Percentiles rank a stretch among this genome's conserved stretches.
These are phyloP conservation scores for Solanum hybrid DNA, from an alignment of 305 asterid species.

Conservation along the genomic window DNA sequence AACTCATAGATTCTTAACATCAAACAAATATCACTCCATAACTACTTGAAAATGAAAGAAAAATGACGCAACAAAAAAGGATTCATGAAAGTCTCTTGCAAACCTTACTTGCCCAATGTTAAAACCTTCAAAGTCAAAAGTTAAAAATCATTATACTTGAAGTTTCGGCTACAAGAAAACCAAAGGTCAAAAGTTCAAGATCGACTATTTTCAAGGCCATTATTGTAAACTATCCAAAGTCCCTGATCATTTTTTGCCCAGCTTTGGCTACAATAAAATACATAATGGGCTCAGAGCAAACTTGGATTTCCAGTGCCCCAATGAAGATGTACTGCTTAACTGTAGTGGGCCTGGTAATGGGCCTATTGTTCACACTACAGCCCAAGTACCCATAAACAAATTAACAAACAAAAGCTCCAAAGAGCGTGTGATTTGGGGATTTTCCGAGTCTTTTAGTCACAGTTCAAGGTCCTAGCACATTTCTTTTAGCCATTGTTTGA, in stretches of 20 bases:
- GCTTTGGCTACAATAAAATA: background rate
- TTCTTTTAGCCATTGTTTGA: background rate
- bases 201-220: background rate
- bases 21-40: background rate
- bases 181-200: background rate
- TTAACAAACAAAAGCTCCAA: background rate
- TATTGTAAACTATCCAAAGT: background rate
- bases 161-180: background rate
- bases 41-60: background rate
- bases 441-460: background rate
- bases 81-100: background rate
- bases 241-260: background rate
- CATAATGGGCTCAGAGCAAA: background rate
- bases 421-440: background rate
- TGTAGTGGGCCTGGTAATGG: background rate
- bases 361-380: background rate
- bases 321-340: background rate
- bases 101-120: background rate
- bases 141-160: background rate
- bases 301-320: background rate
- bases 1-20: background rate
- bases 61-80: background rate
- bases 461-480: background rate
- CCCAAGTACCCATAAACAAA: background rate
- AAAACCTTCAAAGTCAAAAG: background rate